Conservation (phyloP, 2,329 filamentous ascomycete species). For the Aspergillus ruber region DNA sequence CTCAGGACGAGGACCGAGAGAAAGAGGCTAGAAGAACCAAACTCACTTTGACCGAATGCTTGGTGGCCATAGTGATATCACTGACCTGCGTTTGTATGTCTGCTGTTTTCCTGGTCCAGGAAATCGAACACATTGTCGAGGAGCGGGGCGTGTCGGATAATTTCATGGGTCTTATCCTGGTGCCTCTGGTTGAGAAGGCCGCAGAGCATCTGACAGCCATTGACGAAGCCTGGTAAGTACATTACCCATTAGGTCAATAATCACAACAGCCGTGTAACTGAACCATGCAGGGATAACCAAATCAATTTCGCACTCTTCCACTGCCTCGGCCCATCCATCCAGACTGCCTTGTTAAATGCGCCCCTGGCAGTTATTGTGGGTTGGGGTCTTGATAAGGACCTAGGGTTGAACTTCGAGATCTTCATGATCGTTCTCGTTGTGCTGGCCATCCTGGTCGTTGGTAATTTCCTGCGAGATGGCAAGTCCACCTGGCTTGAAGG, state of each 20-base stretch:
- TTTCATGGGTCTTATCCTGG: slow-evolving; percentile 66
- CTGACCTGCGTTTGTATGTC: slow-evolving; percentile 66
- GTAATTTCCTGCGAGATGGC: slow-evolving; percentile 78
- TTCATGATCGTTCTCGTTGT: slow-evolving; percentile 81
- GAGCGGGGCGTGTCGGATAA: slow-evolving; percentile 49
- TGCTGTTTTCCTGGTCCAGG: slow-evolving; percentile 64
- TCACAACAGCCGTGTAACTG: not conserved
- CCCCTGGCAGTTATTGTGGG: slow-evolving; percentile 77
- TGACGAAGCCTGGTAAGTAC: slow-evolving; percentile 69
- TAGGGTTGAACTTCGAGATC: slow-evolving; percentile 78
- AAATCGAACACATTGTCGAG: slow-evolving; percentile 60
- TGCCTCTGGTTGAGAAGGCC: slow-evolving; percentile 76
- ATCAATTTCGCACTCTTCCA: slow-evolving; percentile 84
- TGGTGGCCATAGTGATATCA: slow-evolving; percentile 58
- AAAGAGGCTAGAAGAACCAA: slow-evolving; percentile 58
- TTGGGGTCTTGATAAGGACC: slow-evolving; percentile 65
- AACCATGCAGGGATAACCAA: slow-evolving; percentile 35
- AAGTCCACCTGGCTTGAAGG: slow-evolving; percentile 91
- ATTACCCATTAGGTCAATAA: not conserved
- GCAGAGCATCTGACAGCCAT: slow-evolving; percentile 79
- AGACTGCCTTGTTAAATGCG: slow-evolving; percentile 82
- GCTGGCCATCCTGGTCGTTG: slow-evolving; percentile 77
- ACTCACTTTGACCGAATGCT: slow-evolving; percentile 67
- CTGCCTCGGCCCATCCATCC: slow-evolving; percentile 78
- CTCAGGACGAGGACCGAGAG: slow-evolving; percentile 57